These are phyloP conservation scores for Trichodelitschia bisporula DNA, from an alignment of 495 filamentous ascomycete species.

Conservation along the genomic window DNA sequence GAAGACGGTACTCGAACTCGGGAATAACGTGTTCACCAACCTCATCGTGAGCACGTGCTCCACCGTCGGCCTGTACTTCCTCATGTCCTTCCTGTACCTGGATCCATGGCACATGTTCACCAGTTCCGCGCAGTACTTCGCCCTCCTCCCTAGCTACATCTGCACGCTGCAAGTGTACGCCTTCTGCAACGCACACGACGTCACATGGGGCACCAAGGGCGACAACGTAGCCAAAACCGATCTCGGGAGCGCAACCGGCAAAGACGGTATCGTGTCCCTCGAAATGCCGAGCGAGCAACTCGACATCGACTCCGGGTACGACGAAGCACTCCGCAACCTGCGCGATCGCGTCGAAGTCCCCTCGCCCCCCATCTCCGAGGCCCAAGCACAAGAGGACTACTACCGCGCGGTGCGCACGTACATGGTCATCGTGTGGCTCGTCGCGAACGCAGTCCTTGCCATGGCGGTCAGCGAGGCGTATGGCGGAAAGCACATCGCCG, in stretches of 20 bases:
- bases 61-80: constrained; percentile 84
- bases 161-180: constrained; percentile 96
- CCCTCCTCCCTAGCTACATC: constrained; percentile 78
- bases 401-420: constrained; percentile 95
- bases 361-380: constrained; percentile 31
- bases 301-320: constrained; percentile 94
- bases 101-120: constrained; percentile 99
- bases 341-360: constrained; percentile 77
- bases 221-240: constrained; percentile 88
- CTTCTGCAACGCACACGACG: constrained; percentile 98
- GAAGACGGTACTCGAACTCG: constrained; percentile 27
- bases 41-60: constrained; percentile 73
- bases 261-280: constrained; percentile 51
- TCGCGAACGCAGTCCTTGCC: constrained; percentile 70
- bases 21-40: constrained; percentile 80
- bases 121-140: constrained; percentile 74
- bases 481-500: constrained; percentile 33
- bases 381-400: constrained; percentile 89
- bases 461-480: constrained; percentile 91
- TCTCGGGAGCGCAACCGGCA: constrained; percentile 50
- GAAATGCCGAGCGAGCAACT: constrained; percentile 97
- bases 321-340: constrained; percentile 89
- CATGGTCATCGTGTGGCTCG: constrained; percentile 95
- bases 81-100: constrained; percentile 86
- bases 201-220: constrained; percentile 97